Percentiles rank a stretch among this genome's conserved stretches.
Conservation (phyloP, 306 rosid genomes). For the Pueraria montana region DNA sequence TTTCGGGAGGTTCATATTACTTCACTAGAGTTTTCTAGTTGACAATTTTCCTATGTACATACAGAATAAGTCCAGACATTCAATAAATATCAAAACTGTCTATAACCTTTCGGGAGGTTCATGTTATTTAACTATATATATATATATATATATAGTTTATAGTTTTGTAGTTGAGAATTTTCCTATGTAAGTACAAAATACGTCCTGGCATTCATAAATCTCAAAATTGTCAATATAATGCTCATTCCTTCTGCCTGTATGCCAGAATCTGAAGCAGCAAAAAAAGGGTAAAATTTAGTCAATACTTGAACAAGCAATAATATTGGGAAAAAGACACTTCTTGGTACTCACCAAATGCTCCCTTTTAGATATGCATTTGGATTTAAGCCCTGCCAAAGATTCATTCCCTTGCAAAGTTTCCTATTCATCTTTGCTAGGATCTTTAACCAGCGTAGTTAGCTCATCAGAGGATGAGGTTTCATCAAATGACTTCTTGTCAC, state of each 20-base stretch:
- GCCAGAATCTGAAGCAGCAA: slow-evolving; percentile 78
- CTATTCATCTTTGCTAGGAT: slow-evolving; percentile 69
- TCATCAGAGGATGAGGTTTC: slow-evolving; percentile 43
- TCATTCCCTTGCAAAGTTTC: slow-evolving; percentile 75
- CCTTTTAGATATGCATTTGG: slow-evolving; percentile 62
- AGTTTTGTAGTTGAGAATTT: slow-evolving; percentile 24
- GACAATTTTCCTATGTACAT: slow-evolving; percentile 17
- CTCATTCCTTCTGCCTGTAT: slow-evolving; percentile 70
- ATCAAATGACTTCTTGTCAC: slow-evolving; percentile 46
- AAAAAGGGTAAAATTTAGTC: slow-evolving; percentile 26
- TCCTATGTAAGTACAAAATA: slow-evolving; percentile 34
- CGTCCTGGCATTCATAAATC: slow-evolving; percentile 22
- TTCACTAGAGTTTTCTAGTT: slow-evolving; percentile 15
- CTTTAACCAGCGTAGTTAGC: slow-evolving; percentile 51
- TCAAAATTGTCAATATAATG: slow-evolving; percentile 16
- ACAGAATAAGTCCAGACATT: slow-evolving; percentile 1
- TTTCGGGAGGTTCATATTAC: slow-evolving; percentile 19
- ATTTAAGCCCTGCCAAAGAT: slow-evolving; percentile 71
- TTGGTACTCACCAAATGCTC: slow-evolving; percentile 72
- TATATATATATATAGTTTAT: no score
- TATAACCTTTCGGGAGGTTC: slow-evolving; percentile 4
- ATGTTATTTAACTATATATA: slow-evolving; percentile 6
- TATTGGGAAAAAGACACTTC: not conserved
- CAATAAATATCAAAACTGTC: not conserved
- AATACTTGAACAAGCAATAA: not conserved